phyloP scores from a whole-genome alignment of 2,329 filamentous ascomycete genomes.

The Cladosporium halotolerans region DNA sequence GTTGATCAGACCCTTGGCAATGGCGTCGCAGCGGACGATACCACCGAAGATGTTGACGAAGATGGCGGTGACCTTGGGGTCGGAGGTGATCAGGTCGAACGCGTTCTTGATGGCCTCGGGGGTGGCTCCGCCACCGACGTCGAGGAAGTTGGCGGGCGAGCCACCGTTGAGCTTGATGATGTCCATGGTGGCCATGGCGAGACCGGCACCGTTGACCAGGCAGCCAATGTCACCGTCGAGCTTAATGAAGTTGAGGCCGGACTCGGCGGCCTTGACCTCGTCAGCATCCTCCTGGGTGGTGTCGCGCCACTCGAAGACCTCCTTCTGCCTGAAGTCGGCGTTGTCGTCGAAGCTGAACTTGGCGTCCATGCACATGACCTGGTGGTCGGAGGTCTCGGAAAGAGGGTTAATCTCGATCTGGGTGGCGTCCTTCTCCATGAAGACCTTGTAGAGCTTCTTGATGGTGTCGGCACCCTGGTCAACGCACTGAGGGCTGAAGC shows the following conservation, averaged over 20 bases:
- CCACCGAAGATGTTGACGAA: constrained; percentile 99
- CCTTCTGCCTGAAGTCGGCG: constrained; percentile 95
- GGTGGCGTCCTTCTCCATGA: constrained; percentile 95
- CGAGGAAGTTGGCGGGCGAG: constrained; percentile 93
- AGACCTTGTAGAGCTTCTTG: constrained; percentile 98
- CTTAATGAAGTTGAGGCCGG: constrained; percentile 98
- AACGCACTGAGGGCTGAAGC: constrained; percentile 96
- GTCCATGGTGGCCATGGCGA: constrained; percentile 99
- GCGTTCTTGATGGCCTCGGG: constrained; percentile 94
- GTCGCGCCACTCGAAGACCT: constrained; percentile 90
- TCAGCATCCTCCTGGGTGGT: constrained; percentile 93
- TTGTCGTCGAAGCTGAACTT: constrained; percentile 99
- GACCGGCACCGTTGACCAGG: constrained; percentile 96
- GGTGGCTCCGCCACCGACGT: constrained; percentile 95
- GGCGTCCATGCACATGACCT: constrained; percentile 98
- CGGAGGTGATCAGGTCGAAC: constrained; percentile 97
- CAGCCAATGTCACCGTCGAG: constrained; percentile 98
- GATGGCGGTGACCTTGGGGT: constrained; percentile 96
- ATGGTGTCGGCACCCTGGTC: constrained; percentile 93
- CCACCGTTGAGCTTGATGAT: constrained; percentile 99
- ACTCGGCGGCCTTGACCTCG: constrained; percentile 93
- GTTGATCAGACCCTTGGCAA: constrained; percentile 90
- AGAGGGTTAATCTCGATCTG: constrained; percentile 99
- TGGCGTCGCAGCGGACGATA: constrained; percentile 95
- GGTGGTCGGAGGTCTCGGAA: constrained; percentile 94